Evolutionary conservation across 2,329 filamentous ascomycete species (phyloP).

Genomic region (Epichloe typhina): DNA sequence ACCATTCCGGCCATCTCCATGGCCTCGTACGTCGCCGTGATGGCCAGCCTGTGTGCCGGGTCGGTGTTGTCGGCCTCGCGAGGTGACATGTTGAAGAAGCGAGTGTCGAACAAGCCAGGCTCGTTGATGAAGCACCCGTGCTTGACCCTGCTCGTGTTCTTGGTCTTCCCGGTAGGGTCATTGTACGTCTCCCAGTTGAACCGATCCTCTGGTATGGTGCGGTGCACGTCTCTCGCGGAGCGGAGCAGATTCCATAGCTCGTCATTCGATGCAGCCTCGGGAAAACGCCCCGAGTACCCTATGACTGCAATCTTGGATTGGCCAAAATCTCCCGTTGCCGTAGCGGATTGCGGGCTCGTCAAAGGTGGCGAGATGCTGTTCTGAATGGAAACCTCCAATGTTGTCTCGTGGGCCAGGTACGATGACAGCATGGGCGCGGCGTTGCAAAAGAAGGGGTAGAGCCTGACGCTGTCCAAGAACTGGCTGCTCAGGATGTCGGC

Average conservation of each 20-base stretch:
- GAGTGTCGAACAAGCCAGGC: constrained; percentile 58
- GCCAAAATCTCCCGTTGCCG: too few relatives aligned
- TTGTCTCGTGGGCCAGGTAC: too few relatives aligned
- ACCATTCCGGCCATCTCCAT: constrained; percentile 55
- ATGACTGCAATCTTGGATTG: constrained; percentile 53
- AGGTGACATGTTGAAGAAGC: constrained; percentile 72
- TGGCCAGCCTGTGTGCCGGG: constrained; percentile 57
- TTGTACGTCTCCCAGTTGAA: constrained; percentile 53
- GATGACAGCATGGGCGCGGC: background rate
- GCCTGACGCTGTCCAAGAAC: background rate
- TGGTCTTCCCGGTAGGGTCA: constrained; percentile 50
- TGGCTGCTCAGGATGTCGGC: background rate
- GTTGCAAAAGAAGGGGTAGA: background rate
- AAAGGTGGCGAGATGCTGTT: too few relatives aligned
- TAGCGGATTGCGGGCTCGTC: too few relatives aligned
- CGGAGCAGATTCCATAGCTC: constrained; percentile 49
- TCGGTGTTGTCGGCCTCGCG: constrained; percentile 60
- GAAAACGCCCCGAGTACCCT: constrained; percentile 36
- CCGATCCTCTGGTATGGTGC: constrained; percentile 44
- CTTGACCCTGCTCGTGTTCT: constrained; percentile 53
- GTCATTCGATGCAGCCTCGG: constrained; percentile 20
- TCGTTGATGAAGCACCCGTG: constrained; percentile 57
- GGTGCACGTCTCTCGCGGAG: constrained; percentile 44
- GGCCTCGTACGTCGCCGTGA: constrained; percentile 65
- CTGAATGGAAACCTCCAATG: too few relatives aligned